A percentile compares a stretch with the other conserved stretches of the same genome.
Evolutionary conservation across 805 yeast genomes (phyloP).

Genomic region (Kodamaea kakaduensis): DNA sequence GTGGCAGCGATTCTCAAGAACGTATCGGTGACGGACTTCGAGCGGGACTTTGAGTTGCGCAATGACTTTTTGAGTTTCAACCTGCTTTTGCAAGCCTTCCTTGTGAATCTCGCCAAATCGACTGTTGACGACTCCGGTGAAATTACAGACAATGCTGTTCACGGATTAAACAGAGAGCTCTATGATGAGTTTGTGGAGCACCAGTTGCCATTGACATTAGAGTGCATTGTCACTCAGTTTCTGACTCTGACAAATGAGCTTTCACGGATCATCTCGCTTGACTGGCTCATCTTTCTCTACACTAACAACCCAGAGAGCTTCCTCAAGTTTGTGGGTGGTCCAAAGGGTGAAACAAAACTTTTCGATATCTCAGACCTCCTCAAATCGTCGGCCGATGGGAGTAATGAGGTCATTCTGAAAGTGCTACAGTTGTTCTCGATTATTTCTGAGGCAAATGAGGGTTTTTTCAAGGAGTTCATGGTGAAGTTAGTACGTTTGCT

Average conservation of each 20-base stretch:
- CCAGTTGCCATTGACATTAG: conserved; percentile 50
- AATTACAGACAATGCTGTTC: conserved; percentile 51
- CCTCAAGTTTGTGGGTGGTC: conserved; percentile 23
- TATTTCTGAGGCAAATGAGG: conserved; percentile 71
- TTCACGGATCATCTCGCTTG: conserved; percentile 78
- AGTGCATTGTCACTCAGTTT: conserved; percentile 64
- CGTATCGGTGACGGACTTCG: conserved; percentile 32
- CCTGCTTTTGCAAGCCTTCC: conserved; percentile 29
- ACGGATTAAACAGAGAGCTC: conserved; percentile 38
- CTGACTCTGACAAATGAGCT: conserved; percentile 53
- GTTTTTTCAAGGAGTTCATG: conserved; percentile 72
- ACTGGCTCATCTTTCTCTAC: conserved; percentile 85
- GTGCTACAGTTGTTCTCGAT: conserved; percentile 70
- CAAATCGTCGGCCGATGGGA: conserved; percentile 63
- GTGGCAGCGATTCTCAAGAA: conserved; percentile 58
- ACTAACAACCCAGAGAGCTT: conserved; percentile 47
- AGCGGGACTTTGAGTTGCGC: conserved; percentile 35
- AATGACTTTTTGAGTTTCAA: conserved; percentile 35
- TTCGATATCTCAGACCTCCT: conserved; percentile 70
- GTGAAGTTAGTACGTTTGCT: conserved; percentile 65
- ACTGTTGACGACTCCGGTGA: conserved; percentile 25
- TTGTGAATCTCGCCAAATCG: conserved; percentile 28
- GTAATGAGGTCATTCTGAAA: conserved; percentile 72
- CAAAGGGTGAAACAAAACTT: conserved; percentile 10
- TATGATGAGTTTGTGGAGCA: conserved; percentile 40